Evolutionary conservation across 495 filamentous ascomycete genomes (phyloP).

Genomic region (Aspergillus wentii): DNA sequence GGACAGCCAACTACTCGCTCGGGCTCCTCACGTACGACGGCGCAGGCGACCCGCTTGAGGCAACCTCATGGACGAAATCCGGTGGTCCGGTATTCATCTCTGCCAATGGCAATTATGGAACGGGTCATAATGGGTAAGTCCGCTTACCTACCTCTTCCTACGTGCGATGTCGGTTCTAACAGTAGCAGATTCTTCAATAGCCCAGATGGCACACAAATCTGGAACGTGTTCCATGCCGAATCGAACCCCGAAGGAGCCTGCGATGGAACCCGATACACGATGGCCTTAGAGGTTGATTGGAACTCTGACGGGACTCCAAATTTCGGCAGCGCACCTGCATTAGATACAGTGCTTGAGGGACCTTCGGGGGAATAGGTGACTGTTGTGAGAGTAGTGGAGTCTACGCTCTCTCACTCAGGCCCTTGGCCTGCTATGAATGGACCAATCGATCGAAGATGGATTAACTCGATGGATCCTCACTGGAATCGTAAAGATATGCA

Average conservation of each 20-base stretch:
- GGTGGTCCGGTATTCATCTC: conserved; percentile 5
- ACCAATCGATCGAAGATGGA: too few species aligned
- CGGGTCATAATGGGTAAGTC: conserved; percentile 4
- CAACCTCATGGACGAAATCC: conserved; percentile 3
- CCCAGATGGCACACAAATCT: conserved; percentile 6
- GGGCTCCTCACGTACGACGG: conserved; percentile 4
- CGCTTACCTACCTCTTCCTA: not conserved
- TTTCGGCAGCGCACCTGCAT: not conserved
- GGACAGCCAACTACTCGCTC: conserved; percentile 5
- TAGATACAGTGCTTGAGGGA: conserved; percentile 1
- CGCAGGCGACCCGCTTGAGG: conserved; percentile 2
- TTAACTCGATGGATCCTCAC: too few species aligned
- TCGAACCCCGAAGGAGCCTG: conserved; percentile 3
- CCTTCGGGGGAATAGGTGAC: not conserved
- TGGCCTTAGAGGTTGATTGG: conserved; percentile 3
- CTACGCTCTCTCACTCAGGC: too few species aligned
- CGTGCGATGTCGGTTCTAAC: too few species aligned
- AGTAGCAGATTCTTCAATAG: conserved; percentile 7
- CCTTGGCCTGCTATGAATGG: too few species aligned
- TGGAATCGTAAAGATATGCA: too few species aligned
- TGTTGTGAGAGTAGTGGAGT: too few species aligned
- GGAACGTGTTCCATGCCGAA: conserved; percentile 5
- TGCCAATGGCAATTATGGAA: conserved; percentile 8
- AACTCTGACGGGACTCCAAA: conserved; percentile 2
- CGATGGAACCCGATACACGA: conserved; percentile 5